Conservation (phyloP, 805 yeast genomes). For the Wickerhamiella nectarea region DNA sequence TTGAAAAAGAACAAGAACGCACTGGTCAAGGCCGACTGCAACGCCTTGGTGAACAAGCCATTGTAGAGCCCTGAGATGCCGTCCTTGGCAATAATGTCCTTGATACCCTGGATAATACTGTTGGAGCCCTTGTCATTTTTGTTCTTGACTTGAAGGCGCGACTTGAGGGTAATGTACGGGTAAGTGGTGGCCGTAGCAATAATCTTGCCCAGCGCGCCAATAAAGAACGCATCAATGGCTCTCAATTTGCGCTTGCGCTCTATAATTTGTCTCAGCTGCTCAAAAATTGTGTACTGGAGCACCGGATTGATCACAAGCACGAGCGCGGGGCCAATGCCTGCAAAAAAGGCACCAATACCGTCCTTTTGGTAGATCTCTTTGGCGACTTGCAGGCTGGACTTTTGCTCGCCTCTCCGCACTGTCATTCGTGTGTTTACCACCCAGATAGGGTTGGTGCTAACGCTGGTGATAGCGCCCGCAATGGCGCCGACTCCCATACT, state of each 20-base stretch:
- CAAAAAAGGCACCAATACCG: conserved; percentile 59
- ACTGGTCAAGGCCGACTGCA: conserved; percentile 76
- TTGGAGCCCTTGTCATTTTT: conserved; percentile 20
- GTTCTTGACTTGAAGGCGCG: conserved; percentile 68
- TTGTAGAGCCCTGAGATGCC: conserved; percentile 68
- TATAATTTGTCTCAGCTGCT: conserved; percentile 61
- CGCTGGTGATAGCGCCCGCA: conserved; percentile 76
- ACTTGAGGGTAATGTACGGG: conserved; percentile 77
- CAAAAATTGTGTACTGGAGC: conserved; percentile 83
- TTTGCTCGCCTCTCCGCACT: conserved; percentile 30
- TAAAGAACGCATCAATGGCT: conserved; percentile 63
- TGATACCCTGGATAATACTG: conserved; percentile 28
- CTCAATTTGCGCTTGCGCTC: conserved; percentile 42
- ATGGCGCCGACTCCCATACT: conserved; percentile 66
- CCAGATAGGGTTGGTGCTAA: conserved; percentile 86
- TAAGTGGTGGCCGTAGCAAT: conserved; percentile 81
- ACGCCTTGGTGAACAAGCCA: conserved; percentile 65
- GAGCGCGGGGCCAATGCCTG: conserved; percentile 80
- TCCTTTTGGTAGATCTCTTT: conserved; percentile 52
- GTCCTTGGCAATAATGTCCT: conserved; percentile 49
- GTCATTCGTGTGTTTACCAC: conserved; percentile 86
- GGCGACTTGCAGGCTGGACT: conserved; percentile 42
- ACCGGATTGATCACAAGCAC: conserved; percentile 78
- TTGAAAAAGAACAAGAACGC: conserved; percentile 84
- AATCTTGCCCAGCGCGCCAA: conserved; percentile 83